A percentile compares a stretch with the other conserved stretches of the same genome.
These are phyloP conservation scores for Beauveria sp. DNA, from an alignment of 2,329 filamentous ascomycete species.

Conservation along the genomic window DNA sequence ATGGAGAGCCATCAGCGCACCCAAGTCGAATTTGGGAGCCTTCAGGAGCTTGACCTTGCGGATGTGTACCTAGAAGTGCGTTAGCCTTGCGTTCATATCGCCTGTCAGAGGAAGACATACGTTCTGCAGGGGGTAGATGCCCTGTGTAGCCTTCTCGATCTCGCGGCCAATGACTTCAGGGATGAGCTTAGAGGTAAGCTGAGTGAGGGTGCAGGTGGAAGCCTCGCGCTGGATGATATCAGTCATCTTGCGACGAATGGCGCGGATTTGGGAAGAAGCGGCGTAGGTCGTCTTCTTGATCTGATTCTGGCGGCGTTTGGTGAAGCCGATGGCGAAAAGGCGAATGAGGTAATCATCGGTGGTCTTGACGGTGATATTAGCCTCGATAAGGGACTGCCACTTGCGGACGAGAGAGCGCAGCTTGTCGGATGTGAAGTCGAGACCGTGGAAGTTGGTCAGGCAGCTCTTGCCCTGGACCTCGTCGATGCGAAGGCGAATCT, in stretches of 20 bases:
- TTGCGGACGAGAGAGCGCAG: conserved; percentile 98
- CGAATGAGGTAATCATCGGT: conserved; percentile 99
- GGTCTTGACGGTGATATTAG: conserved; percentile 99
- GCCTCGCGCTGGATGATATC: conserved; percentile 99
- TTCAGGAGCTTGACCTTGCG: conserved; percentile 99
- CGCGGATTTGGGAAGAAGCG: conserved; percentile 90
- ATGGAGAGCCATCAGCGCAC: conserved; percentile 91
- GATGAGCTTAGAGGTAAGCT: conserved; percentile 98
- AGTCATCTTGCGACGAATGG: conserved; percentile 99
- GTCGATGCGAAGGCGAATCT: conserved; percentile 97
- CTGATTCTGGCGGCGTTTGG: conserved; percentile 98
- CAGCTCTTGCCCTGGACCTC: conserved; percentile 99
- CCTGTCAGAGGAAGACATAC: conserved; percentile 45
- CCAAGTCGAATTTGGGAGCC: conserved; percentile 97
- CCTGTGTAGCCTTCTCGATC: conserved; percentile 99
- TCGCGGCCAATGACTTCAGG: conserved; percentile 98
- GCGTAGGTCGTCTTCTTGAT: conserved; percentile 99
- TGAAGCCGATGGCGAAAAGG: conserved; percentile 98
- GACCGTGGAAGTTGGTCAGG: conserved; percentile 99
- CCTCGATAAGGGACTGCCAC: conserved; percentile 99
- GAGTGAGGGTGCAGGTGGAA: conserved; percentile 83
- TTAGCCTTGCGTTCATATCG: not conserved
- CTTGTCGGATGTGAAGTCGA: conserved; percentile 99
- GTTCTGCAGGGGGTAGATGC: conserved; percentile 99
- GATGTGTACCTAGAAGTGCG: conserved; percentile 76